Evolutionary conservation across 176 grass and related monocot genomes (phyloP), one percentile per base, ranked within the genome.

Genomic region (Chloris gayana): DNA sequence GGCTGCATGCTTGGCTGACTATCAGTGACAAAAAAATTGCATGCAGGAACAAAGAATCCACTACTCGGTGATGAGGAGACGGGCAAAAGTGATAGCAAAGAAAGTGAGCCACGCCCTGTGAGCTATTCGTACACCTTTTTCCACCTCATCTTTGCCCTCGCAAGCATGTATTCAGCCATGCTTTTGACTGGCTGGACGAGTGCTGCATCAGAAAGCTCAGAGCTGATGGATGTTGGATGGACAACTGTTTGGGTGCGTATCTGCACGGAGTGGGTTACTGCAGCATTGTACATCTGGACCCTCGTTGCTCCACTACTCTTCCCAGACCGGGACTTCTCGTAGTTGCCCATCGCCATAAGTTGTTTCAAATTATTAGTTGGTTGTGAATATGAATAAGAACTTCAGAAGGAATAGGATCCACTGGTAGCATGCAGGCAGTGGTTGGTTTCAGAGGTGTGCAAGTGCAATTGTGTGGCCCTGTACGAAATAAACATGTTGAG

Each of bases 121-220:
- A 92, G 64, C 85, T 98, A 98, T 80, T 98, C 95, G 30, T 98
- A 98, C 72, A 94, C 87, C 21, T 98, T 98, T 78, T 98, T 98
- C 81, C 95, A 98, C 87, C 85, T 98, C 66, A 94, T 94, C 56
- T 98, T 98, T 42, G 95, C 95, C 12, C 87, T 98, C 14, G 95
- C 95, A 6, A 98, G 95, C 67, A 98, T 98, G 95, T 98, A 98
- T 67, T 98, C 95, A 3, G 92, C 90, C 64, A 98, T 98, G 95
- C 90, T 98, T 69, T 82, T 98, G 12, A 98, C 95, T 13, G 95
- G 95, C 42, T 98, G 95, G 95, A 92, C 86, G 9, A 92, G 88
- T 61, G 91, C 88, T 4, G 81, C 80, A 54, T 91, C 95, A 8
- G 92, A 82, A 19, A 92, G 78, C 32, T 83, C 95, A 15, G 95